Base-by-base conservation (phyloP, 2,329 filamentous ascomycete genomes). In the Neophaeococcomyces aloes region DNA sequence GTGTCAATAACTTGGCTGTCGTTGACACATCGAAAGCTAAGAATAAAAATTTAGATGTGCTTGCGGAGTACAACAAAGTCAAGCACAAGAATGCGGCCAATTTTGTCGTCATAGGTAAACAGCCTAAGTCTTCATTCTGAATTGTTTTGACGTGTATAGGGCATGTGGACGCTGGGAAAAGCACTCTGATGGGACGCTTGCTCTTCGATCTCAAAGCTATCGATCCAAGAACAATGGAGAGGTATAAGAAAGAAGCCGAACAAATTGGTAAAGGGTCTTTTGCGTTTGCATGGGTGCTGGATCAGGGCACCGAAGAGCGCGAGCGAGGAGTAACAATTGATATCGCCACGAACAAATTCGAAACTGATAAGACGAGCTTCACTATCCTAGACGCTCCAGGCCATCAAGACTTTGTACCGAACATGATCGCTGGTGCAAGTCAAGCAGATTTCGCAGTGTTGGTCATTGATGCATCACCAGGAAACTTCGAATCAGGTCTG, bases 81-180 rank as follows among this genome's bases (percentile, higher is more conserved):
- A 75, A 79, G 42, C 73, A 74, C 53, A 96, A 95, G 65, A 83
- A 81, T 53, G 81, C 78, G 42, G 82, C 84, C 32, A 94, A 86
- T 59, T 94, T 95, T 64, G 87, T 94, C 6, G 88, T 95, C 27
- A 87, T 94, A 54, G 87, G 85, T 88, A 68, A 55, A 78, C 10
- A 27, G 5, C 10, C 39, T 38, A 38, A 50, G 57, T 50, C n/a
- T n/a, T n/a, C n/a, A n/a, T n/a, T n/a, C n/a, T n/a, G n/a, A n/a
- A n/a, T n/a, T n/a, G 60, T 45, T 52, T 27, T 27, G 10, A 27
- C 23, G 10, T 27, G 49, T 3, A 44, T 59, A 86, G 87, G 91
- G 11, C 91, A 98, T 61, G 91, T 98, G 44, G 91, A 98, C 62
- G 89, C 93, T 41, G 91, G 91, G 41, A 98, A 98, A 65, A 95